Conservation (phyloP, 2,329 filamentous ascomycete genomes). For the Talaromyces rugulosus region DNA sequence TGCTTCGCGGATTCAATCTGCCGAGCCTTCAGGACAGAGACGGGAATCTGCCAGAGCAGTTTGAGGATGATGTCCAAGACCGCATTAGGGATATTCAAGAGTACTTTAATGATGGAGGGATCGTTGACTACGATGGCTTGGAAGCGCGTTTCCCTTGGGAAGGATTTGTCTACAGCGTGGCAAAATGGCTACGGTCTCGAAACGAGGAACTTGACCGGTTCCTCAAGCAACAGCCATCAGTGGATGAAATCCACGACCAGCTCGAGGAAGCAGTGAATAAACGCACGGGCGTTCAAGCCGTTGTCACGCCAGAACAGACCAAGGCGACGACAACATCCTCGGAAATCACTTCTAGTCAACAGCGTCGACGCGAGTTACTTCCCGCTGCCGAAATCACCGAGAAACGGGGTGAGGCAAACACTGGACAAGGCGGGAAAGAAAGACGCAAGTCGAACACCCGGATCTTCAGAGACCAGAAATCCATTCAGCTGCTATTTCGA, state of each 20-base stretch:
- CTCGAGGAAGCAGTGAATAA: conserved; percentile 18
- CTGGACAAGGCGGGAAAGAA: conserved; percentile 11
- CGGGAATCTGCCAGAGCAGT: conserved; percentile 31
- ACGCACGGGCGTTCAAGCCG: not conserved
- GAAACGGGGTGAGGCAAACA: conserved; percentile 16
- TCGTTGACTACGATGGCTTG: conserved; percentile 42
- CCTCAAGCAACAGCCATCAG: conserved; percentile 42
- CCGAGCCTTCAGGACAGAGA: conserved; percentile 35
- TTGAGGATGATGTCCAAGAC: conserved; percentile 30
- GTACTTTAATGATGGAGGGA: conserved; percentile 32
- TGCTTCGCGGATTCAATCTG: conserved; percentile 26
- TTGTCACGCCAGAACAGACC: not conserved
- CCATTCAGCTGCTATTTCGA: not conserved
- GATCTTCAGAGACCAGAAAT: not conserved
- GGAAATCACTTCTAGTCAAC: conserved; percentile 3
- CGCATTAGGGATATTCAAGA: conserved; percentile 36
- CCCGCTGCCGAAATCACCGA: conserved; percentile 11
- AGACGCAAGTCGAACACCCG: not conserved
- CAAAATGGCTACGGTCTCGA: conserved; percentile 45
- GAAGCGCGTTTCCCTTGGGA: conserved; percentile 48
- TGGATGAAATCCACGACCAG: conserved; percentile 24
- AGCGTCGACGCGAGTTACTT: conserved; percentile 8
- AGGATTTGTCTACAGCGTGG: conserved; percentile 41
- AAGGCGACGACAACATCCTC: not conserved
- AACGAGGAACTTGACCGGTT: conserved; percentile 42